Conservation (phyloP, 768 basidiomycete species). For the Macrolepiota fuliginosa region DNA sequence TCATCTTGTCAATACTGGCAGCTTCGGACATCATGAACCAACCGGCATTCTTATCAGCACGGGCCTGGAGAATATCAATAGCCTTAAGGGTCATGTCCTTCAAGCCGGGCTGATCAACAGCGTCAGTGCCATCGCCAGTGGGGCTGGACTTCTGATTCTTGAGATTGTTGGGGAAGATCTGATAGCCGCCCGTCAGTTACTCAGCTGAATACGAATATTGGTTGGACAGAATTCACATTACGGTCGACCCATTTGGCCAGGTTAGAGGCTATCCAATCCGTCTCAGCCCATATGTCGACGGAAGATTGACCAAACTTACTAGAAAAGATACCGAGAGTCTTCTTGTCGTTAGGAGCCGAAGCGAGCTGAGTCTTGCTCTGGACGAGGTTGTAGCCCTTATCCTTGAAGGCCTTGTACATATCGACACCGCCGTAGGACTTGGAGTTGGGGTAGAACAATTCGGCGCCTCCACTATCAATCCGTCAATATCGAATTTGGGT, state of each 20-base stretch:
- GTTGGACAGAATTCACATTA: conserved; percentile 19
- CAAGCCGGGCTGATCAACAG: conserved; percentile 40
- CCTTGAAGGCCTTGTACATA: conserved; percentile 38
- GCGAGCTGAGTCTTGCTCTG: conserved; percentile 34
- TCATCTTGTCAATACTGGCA: conserved; percentile 46
- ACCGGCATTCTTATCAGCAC: conserved; percentile 34
- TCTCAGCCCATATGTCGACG: not conserved
- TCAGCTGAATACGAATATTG: not conserved
- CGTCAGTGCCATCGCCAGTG: conserved; percentile 38
- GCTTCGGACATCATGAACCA: conserved; percentile 49
- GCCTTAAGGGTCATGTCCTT: conserved; percentile 47
- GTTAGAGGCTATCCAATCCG: not conserved
- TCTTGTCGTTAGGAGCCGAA: conserved; percentile 27
- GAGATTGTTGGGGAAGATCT: conserved; percentile 36
- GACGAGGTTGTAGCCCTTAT: conserved; percentile 39
- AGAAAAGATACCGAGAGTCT: conserved; percentile 42
- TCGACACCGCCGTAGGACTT: conserved; percentile 37
- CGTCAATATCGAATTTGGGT: not conserved
- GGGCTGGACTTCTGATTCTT: conserved; percentile 35
- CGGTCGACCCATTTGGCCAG: conserved; percentile 46
- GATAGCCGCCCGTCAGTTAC: not conserved
- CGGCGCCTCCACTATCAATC: conserved; percentile 35
- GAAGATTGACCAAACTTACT: conserved; percentile 11
- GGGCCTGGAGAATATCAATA: conserved; percentile 39
- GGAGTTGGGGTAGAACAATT: conserved; percentile 37